phyloP scores from a whole-genome alignment of 148 eudicot species.

The Chenopodium suecicum region DNA sequence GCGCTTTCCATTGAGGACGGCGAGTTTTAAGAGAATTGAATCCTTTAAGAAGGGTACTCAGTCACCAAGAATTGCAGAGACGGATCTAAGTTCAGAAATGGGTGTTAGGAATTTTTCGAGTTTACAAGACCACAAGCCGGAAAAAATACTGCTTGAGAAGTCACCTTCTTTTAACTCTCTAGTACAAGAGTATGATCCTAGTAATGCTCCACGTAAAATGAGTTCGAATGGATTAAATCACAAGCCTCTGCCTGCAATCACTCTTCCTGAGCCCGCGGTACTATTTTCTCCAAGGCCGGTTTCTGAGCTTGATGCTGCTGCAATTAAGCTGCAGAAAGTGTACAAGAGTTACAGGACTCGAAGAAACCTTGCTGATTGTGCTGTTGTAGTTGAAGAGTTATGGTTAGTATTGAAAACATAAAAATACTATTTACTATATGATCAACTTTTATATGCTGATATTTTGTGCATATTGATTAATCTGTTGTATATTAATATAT shows the following conservation, averaged over 20 bases:
- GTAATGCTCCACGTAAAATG: slow-evolving; percentile 25
- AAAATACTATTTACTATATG: not conserved
- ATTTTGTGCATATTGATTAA: not conserved
- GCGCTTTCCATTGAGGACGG: slow-evolving; percentile 39
- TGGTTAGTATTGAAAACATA: slow-evolving; percentile 43
- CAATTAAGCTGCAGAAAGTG: slow-evolving; percentile 75
- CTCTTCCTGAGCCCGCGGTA: slow-evolving; percentile 71
- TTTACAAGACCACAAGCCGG: slow-evolving; percentile 46
- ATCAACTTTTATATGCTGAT: not conserved
- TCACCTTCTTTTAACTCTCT: slow-evolving; percentile 61
- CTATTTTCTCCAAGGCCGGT: slow-evolving; percentile 75
- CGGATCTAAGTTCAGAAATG: not conserved
- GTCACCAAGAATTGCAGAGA: slow-evolving; percentile 14
- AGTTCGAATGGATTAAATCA: slow-evolving; percentile 34
- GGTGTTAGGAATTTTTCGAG: slow-evolving; percentile 31
- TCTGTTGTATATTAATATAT: not conserved
- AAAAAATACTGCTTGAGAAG: slow-evolving; percentile 47
- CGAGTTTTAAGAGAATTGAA: slow-evolving; percentile 43
- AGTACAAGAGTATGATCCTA: slow-evolving; percentile 34
- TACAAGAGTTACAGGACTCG: slow-evolving; percentile 87
- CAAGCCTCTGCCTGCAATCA: slow-evolving; percentile 42
- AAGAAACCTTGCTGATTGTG: slow-evolving; percentile 89
- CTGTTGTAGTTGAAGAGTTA: slow-evolving; percentile 83
- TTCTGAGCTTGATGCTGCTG: slow-evolving; percentile 84
- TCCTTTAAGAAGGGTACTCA: slow-evolving; percentile 26